Evolutionary conservation across 1,284 basidiomycete species (phyloP), one percentile per base, ranked within the genome.

Genomic region (Ceratobasidium sp.): DNA sequence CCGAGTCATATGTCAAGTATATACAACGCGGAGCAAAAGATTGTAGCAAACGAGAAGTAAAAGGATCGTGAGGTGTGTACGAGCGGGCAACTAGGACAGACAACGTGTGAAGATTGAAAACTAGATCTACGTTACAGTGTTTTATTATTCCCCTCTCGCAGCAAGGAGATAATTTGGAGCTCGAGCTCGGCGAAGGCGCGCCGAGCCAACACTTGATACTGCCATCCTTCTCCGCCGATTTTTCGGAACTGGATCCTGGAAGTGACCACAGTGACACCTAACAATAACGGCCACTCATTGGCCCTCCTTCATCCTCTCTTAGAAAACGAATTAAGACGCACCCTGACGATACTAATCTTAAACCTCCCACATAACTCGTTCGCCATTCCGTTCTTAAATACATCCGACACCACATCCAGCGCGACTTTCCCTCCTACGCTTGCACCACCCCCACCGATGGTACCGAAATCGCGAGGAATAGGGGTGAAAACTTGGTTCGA

Each of bases 271-370:
- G n/a, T n/a, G n/a, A n/a, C n/a, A n/a, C n/a, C n/a, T n/a, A n/a
- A n/a, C n/a, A n/a, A n/a, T n/a, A n/a, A n/a, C n/a, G n/a, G n/a
- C n/a, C n/a, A n/a, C n/a, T n/a, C n/a, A 70, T n/a, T n/a, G n/a
- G n/a, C n/a, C n/a, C n/a, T n/a, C n/a, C n/a, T n/a, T n/a, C n/a
- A n/a, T n/a, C n/a, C n/a, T n/a, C n/a, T n/a, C n/a, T n/a, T n/a
- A n/a, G n/a, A n/a, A n/a, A n/a, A n/a, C n/a, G n/a, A n/a, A n/a
- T n/a, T n/a, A n/a, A 64, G 7, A 86, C 92, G 46, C 81, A 97
- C 95, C 90, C 97, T 97, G 83, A 98, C 94, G 79, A 98, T 92
- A 84, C 93, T 96, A 78, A 98, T 94, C 85, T 98, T 96, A 85
- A 98, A 98, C 79, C 95, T 88, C 13, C 98, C 96, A 80, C 94